A percentile compares a stretch with the other conserved stretches of the same genome.
Conservation (phyloP, 2,329 filamentous ascomycete genomes). For the Paecilomyces dactylethromorphus region DNA sequence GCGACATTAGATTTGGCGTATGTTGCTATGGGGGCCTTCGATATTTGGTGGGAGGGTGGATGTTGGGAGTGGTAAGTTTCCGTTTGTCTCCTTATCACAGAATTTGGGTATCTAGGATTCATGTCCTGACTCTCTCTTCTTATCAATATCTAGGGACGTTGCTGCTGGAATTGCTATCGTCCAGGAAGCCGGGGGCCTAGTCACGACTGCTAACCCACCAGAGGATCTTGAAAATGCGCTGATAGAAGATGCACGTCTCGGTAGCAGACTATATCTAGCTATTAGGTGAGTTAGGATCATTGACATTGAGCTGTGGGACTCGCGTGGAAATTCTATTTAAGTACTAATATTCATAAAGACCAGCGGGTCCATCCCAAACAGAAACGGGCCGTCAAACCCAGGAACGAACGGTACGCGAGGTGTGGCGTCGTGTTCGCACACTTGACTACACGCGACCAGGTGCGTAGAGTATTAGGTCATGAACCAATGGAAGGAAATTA, state of each 20-base stretch:
- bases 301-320: neutral
- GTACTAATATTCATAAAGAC: slow-evolving; percentile 36
- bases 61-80: slow-evolving; percentile 68
- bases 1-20: slow-evolving; percentile 71
- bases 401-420: slow-evolving; percentile 63
- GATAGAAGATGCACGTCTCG: slow-evolving; percentile 56
- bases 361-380: slow-evolving; percentile 54
- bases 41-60: slow-evolving; percentile 79
- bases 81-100: neutral
- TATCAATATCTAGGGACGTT: slow-evolving; percentile 49
- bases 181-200: slow-evolving; percentile 64
- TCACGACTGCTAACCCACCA: slow-evolving; percentile 69
- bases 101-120: neutral
- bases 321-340: neutral
- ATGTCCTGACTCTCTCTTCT: neutral
- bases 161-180: slow-evolving; percentile 69
- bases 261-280: slow-evolving; percentile 64
- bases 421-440: slow-evolving; percentile 62
- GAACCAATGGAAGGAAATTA: no score
- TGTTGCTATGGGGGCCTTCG: slow-evolving; percentile 66
- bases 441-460: slow-evolving; percentile 64
- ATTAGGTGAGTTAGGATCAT: slow-evolving; percentile 46
- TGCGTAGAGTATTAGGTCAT: slow-evolving; percentile 24
- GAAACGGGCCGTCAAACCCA: slow-evolving; percentile 63
- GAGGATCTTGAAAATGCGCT: slow-evolving; percentile 47